Base-by-base conservation (phyloP, 352 stramenopile genomes). In the Globisporangium irregulare region DNA sequence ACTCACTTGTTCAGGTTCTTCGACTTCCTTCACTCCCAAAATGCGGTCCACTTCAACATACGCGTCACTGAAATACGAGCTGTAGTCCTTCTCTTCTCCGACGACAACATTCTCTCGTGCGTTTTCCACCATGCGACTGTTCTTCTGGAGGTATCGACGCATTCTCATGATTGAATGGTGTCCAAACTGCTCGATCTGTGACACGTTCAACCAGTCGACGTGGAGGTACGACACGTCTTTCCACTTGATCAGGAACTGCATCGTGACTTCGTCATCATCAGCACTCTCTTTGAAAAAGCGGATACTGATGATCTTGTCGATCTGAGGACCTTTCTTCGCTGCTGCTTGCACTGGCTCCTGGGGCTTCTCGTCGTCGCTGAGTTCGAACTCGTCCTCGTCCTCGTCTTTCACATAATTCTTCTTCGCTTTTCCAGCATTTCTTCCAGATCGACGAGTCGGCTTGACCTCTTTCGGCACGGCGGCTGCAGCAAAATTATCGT, bases 211-310 rank as follows among this genome's bases (percentile, higher is more conserved):
- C 98, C 98, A 99, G 25, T 89, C 99, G 62, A 98, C 87, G 79
- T 99, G 98, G 38, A 99, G 79, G 75, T 99, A 99, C 32, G 90
- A 98, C 64, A 98, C 80, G 50, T 98, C 93, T 60, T 98, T 94
- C 98, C 98, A 99, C 83, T 99, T 99, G 64, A 99, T 97, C 32
- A 99, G 76, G 68, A 99, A 99, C 75, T 98, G 81, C 83, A 99
- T 98, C 22, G 74, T 74, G 7, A 92, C 78, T 4, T 94, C 85
- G 20, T 74, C 70, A 25, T 86, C 70, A 9, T 81, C 77, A 4
- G 56, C 38, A 15, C 38, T 70, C 8, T 76, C 73, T 56, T 93
- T 94, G 73, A 87, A 78, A 67, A 95, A 95, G 5, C 87, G 86
- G 27, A 95, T 78, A 22, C 90, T 93, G 25, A 99, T 79, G 67